Base-by-base conservation (phyloP, 2,329 filamentous ascomycete species). In the Alternaria atra region DNA sequence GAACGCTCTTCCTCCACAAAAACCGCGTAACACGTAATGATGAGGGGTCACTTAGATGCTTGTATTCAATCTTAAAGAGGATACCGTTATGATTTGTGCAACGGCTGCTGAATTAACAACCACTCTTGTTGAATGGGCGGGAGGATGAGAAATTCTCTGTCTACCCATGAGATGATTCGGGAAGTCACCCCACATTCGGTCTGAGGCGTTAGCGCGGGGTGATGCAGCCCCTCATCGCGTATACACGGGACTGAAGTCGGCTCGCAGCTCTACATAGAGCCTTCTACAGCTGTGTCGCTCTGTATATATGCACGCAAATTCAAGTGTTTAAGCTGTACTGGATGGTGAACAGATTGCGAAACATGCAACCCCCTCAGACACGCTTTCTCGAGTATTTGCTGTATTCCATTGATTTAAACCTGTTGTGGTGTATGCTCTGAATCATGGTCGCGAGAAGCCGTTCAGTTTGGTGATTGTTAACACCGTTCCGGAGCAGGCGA, bases 401-500 rank as follows among this genome's bases (percentile, higher is more conserved):
- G n/a, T 13, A 44, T 25, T 37, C 13, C 9, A 32, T 8, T 10
- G 30, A 10, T 32, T 32, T 10, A 3, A 23, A n/a, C 34, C 44
- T 39, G 0, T 23, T 15, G 29, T 9, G 17, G 15, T 8, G 0
- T 8, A 34, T 17, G 46, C 15, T 34, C 8, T 0, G 32, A 12
- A 47, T 17, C 17, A 47, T 12, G 27, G 9, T 0, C 44, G 13
- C 17, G n/a, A 12, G 84, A 90, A 40, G 17, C 37, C 1, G 17
- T 23, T 23, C 10, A 8, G 4, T 23, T 40, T 40, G 37, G n/a
- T 23, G 30, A 91, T 88, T 2, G 88, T 91, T 66, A 91, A 91
- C 79, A 90, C 85, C 1, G 87, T 85, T 2, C 89, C 89, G n/a
- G 88, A 90, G 64, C 82, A 89, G 57, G 89, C 89, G 34, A 86